Base-by-base conservation (phyloP, 495 filamentous ascomycete genomes). In the Rusavskia elegans region DNA sequence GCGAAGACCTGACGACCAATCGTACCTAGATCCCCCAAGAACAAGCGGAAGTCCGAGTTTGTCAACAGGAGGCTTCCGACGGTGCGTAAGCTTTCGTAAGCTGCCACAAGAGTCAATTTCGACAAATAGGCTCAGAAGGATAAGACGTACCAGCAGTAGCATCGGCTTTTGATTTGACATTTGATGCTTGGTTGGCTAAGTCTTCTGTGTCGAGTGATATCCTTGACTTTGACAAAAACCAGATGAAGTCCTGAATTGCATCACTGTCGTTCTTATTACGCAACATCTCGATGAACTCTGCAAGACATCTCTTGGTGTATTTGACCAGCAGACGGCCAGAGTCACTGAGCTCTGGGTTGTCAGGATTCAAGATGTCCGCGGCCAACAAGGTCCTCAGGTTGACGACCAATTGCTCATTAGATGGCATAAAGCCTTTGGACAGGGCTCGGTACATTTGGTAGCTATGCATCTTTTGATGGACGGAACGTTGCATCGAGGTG, bases 361-460 rank as follows among this genome's bases (percentile, higher is more conserved):
- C 76, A 1, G 85, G 79, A 62, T 87, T 89, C 48, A 95, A 74
- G 19, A 93, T 56, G 58, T 89, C 84, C 10, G 84, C 77, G 29
- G 85, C 74, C 9, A 95, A 70, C 2, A 97, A 66, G 30, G 82
- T 87, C 36, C 89, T 80, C 1, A 97, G 73, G 59, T 94, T 92
- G 63, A 81, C 69, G 60, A 88, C 84, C 53, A 73, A 56, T 61
- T 97, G 90, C 56, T 94, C 87, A 9, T 82, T 95, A 2, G 84
- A 87, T 23, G 90, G 90, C 84, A 95, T 88, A 67, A 82, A 95
- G 1, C 90, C 90, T 56, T 88, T 80, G 16, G 78, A 76, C 16
- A 97, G 64, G 53, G 90, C 90, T 44, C 86, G 77, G 29, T 85
- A 55, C 86, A 94, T 92, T 69, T 94, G 88, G 63, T 95, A 95